phyloP scores from a whole-genome alignment of 352 stramenopile genomes.

The Thraustochytrium striatum region DNA sequence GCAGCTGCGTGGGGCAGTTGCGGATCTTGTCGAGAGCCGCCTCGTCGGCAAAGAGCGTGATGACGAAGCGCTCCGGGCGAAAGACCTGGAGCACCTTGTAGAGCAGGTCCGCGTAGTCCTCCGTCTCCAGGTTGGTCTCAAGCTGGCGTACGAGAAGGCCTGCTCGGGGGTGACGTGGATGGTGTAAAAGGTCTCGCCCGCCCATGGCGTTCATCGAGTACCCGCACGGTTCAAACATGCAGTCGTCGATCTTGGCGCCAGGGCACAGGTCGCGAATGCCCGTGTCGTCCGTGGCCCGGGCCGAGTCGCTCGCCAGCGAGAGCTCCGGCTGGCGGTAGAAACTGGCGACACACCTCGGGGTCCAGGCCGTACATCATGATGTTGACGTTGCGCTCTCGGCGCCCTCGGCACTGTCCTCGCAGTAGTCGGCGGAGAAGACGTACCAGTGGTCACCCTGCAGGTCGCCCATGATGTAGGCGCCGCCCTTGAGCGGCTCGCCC shows the following conservation, averaged over 20 bases:
- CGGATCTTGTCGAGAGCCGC: slow-evolving; percentile 60
- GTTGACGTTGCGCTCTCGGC: slow-evolving; percentile 56
- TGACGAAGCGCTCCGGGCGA: slow-evolving; percentile 90
- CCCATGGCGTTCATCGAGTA: slow-evolving; percentile 98
- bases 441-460: slow-evolving; percentile 98
- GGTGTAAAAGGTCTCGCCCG: slow-evolving; percentile 91
- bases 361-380: slow-evolving; percentile 89
- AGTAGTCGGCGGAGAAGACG: slow-evolving; percentile 91
- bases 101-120: slow-evolving; percentile 62
- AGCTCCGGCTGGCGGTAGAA: slow-evolving; percentile 66
- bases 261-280: slow-evolving; percentile 88
- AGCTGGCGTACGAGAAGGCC: slow-evolving; percentile 95
- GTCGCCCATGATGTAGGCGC: slow-evolving; percentile 76
- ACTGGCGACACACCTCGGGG: slow-evolving; percentile 69
- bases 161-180: slow-evolving; percentile 97
- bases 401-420: slow-evolving; percentile 52
- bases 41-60: slow-evolving; percentile 94
- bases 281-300: slow-evolving; percentile 70
- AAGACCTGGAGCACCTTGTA: slow-evolving; percentile 92
- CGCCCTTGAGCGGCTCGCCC: slow-evolving; percentile 58
- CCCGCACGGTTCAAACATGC: slow-evolving; percentile 96
- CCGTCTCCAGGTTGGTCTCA: slow-evolving; percentile 90
- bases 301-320: slow-evolving; percentile 55
- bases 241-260: slow-evolving; percentile 89
- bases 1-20: slow-evolving; percentile 47